These are phyloP conservation scores for Clarireedia hainanense DNA, from an alignment of 2,329 filamentous ascomycete species.

Conservation along the genomic window DNA sequence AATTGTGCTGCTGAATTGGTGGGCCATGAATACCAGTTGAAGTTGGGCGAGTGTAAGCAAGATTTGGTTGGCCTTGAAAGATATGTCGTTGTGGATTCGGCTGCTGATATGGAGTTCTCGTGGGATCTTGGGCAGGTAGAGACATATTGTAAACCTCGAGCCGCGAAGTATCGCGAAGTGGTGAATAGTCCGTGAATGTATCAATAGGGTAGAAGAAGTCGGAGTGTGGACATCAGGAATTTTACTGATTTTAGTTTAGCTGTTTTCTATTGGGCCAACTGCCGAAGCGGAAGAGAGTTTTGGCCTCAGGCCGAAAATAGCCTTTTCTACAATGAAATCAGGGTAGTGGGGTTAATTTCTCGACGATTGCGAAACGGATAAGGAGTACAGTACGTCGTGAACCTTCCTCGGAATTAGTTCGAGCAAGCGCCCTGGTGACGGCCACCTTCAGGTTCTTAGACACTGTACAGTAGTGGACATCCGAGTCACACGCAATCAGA, in stretches of 20 bases:
- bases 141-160: constrained; percentile 19
- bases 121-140: constrained; percentile 21
- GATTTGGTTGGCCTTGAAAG: constrained; percentile 22
- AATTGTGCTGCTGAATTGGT: constrained; percentile 22
- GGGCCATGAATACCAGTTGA: constrained; percentile 21
- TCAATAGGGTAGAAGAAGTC: constrained; percentile 6
- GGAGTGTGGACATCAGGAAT: constrained; percentile 9
- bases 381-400: no score
- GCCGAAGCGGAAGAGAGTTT: background rate
- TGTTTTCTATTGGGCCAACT: background rate
- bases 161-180: constrained; percentile 5
- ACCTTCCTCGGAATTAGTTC: no score
- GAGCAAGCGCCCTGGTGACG: no score
- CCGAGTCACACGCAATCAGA: no score
- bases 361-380: no score
- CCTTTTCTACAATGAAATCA: no score
- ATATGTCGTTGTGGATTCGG: constrained; percentile 10
- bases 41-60: constrained; percentile 19
- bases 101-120: constrained; percentile 13
- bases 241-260: constrained; percentile 4
- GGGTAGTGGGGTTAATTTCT: no score
- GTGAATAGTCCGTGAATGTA: constrained; percentile 10
- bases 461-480: no score
- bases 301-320: background rate
- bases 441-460: no score